Conservation (phyloP, 306 rosid species). For the Acmispon strigosus region DNA sequence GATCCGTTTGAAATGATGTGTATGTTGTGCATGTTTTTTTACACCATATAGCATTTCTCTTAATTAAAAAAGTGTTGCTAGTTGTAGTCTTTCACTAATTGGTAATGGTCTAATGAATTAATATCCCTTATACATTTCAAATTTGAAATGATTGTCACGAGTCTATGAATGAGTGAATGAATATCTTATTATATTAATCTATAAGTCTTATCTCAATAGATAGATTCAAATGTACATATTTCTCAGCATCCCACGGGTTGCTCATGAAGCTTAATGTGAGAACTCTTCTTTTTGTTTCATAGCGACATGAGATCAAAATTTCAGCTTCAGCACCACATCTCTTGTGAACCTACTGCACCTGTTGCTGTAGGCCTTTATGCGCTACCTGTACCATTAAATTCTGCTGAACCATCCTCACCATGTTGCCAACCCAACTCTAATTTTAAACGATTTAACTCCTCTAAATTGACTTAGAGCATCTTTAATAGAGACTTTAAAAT, state of each 20-base stretch:
- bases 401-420: neutral
- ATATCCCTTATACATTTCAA: neutral
- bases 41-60: too few relatives aligned
- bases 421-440: too few relatives aligned
- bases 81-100: too few relatives aligned
- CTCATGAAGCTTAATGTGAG: constrained; percentile 16
- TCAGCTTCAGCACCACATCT: neutral
- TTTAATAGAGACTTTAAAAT: too few relatives aligned
- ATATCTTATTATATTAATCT: neutral
- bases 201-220: neutral
- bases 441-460: neutral
- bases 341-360: neutral
- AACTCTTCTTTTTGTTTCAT: neutral
- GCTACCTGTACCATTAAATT: neutral
- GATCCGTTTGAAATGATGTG: too few relatives aligned
- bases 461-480: too few relatives aligned
- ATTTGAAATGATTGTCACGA: neutral
- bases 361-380: neutral
- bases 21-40: too few relatives aligned
- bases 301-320: neutral
- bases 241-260: constrained; percentile 15
- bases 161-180: constrained; percentile 7
- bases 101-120: too few relatives aligned
- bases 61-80: too few relatives aligned
- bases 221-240: neutral